These are phyloP conservation scores for Stachybotrys elegans DNA, from an alignment of 2,329 filamentous ascomycete genomes.

Conservation along the genomic window DNA sequence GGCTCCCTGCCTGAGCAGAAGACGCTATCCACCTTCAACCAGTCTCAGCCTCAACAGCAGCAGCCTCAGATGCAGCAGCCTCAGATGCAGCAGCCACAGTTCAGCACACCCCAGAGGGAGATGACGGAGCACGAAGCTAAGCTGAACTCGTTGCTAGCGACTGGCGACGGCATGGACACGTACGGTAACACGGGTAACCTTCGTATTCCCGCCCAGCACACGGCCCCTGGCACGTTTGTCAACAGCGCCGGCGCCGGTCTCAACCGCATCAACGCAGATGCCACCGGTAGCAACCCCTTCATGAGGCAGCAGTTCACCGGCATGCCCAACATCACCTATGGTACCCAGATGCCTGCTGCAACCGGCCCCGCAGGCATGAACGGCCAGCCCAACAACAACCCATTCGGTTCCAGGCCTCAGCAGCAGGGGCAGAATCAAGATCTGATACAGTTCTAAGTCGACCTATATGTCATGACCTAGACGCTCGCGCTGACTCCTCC, in stretches of 20 bases:
- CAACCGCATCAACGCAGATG: conserved; percentile 62
- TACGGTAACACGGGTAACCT: conserved; percentile 96
- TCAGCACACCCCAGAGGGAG: conserved; percentile 43
- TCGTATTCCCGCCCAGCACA: conserved; percentile 94
- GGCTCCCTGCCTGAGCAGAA: conserved; percentile 79
- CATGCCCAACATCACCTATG: conserved; percentile 57
- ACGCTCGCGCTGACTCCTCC: too few species aligned
- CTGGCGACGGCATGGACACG: conserved; percentile 90
- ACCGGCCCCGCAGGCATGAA: conserved; percentile 54
- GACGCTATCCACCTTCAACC: conserved; percentile 56
- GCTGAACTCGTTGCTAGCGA: conserved; percentile 80
- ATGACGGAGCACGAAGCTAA: conserved; percentile 62
- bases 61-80: conserved; percentile 32
- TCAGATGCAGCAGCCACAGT: conserved; percentile 22
- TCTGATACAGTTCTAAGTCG: conserved; percentile 56
- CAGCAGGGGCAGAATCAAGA: conserved; percentile 49
- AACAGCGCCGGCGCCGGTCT: conserved; percentile 88
- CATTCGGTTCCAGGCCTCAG: conserved; percentile 49
- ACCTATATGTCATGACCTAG: too few species aligned
- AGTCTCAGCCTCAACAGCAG: conserved; percentile 42
- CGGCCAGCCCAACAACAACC: conserved; percentile 48
- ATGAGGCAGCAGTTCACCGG: conserved; percentile 79
- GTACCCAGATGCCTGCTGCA: conserved; percentile 44
- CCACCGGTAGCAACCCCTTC: conserved; percentile 87
- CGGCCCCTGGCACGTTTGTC: conserved; percentile 90